Base-by-base conservation (phyloP, 1,284 basidiomycete genomes). In the Gomphus sp. region DNA sequence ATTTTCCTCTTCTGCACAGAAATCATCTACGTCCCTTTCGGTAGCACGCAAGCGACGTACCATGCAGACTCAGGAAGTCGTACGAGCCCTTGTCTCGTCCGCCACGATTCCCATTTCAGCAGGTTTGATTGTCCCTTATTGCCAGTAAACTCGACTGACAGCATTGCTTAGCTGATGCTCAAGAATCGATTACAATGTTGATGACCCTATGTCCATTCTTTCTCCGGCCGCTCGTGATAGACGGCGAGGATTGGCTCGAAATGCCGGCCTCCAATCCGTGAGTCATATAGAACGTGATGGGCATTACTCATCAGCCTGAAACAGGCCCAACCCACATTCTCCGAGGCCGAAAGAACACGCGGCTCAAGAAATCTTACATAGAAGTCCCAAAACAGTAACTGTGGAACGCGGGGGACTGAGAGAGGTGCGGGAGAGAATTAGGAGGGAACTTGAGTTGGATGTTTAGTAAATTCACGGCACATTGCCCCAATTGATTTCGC, bases 181-280 rank as follows among this genome's bases (percentile, higher is more conserved):
- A 78, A 53, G 87, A 90, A 65, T 89, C 87, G 2, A 69, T 91
- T 44, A 71, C 72, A 22, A 75, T 91, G 68, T 75, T 91, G 54
- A 73, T 77, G 6, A 76, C 76, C 44, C 71, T 90, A 16, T 91
- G 89, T 66, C 88, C 88, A 0, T 91, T 90, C 72, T 91, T 91
- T 73, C 68, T 91, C 58, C 82, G 76, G 65, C 74, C 73, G 53
- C 71, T 89, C 10, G 73, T 79, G 62, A 78, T 90, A 18, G 79
- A 72, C 8, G 80, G 81, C n/a, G 81, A 83, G 66, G 85, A 86
- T 56, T 91, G 87, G 88, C 72, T 91, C 8, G 89, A 91, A 70
- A 90, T 89, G 87, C 87, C 88, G 34, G 77, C 83, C 14, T 67
- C 78, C 44, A 56, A 43, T 59, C 61, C 59, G 52, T 47, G 22